Evolutionary conservation across 805 yeast species (phyloP), one percentile per base, ranked within the genome.

Genomic region (Monosporozyma siamensis): DNA sequence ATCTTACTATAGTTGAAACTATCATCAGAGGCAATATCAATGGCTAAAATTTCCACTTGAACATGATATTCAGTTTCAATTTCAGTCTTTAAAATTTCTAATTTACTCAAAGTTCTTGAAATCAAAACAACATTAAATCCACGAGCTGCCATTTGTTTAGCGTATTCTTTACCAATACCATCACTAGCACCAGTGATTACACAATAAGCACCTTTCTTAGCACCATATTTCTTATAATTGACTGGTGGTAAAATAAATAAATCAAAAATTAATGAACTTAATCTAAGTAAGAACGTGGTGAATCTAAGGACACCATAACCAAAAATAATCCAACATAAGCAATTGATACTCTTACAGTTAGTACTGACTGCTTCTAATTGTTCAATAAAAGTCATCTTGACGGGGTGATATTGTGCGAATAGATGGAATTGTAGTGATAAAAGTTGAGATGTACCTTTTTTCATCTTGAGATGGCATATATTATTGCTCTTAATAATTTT

Each of bases 181-280:
- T 92, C 97, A 38, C 97, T 86, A 3, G 97, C 94, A 45, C 98
- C 98, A 6, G 98, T 92, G 14, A 92, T 75, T 25, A 92, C 83
- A n/a, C 97, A 96, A 90, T 96, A 92, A 32, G 75, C 70, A 22
- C 82, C 82, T 15, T 52, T 52, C 40, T 66, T 64, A 22, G 90
- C 82, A n/a, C 96, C 95, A 56, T 88, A 88, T 58, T 77, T 79
- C 34, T 61, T 55, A 55, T 72, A 80, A 53, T 68, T 56, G 22
- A 63, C 77, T 6, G 79, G 66, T 25, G 90, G 87, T 26, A 82
- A 67, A 21, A 85, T 45, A 55, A 77, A 82, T 39, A 80, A 61
- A 48, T 83, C 89, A 17, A 69, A 51, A n/a, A 84, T 31, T 47
- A 84, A 54, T 2, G 87, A 63, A 6, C 60, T 47, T 40, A 74